phyloP scores from a whole-genome alignment of 306 rosid species.

The Ochetophila trinervis region DNA sequence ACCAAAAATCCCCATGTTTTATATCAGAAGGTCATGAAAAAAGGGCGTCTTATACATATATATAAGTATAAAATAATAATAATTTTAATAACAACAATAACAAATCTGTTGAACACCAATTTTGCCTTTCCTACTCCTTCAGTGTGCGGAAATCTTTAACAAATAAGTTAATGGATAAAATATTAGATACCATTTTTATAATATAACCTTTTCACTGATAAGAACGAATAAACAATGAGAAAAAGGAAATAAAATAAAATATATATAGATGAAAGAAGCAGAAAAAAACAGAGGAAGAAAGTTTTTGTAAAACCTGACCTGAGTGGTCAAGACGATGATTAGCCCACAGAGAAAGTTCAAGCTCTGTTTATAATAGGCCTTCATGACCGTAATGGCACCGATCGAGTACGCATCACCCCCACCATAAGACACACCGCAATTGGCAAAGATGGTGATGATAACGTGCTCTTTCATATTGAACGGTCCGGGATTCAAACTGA shows the following conservation, averaged over 20 bases:
- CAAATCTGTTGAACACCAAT: too few relatives aligned
- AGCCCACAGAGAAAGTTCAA: conserved; percentile 64
- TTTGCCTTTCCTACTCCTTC: neutral
- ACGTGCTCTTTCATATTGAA: conserved; percentile 97
- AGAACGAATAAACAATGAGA: neutral
- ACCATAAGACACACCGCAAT: conserved; percentile 79
- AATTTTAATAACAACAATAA: too few relatives aligned
- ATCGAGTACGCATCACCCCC: conserved; percentile 98
- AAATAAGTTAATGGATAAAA: neutral
- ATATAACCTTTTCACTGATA: too few relatives aligned
- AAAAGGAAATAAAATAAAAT: neutral
- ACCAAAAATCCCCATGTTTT: neutral
- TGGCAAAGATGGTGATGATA: conserved; percentile 86
- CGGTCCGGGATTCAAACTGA: conserved; percentile 75
- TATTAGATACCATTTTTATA: neutral
- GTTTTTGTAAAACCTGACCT: conserved; percentile 38
- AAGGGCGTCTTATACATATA: neutral
- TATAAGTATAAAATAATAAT: neutral
- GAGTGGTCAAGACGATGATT: conserved; percentile 77
- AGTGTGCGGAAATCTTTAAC: neutral
- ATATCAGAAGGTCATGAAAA: neutral
- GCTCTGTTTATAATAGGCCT: conserved; percentile 74
- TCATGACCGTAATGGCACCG: conserved; percentile 96
- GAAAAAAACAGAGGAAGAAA: neutral
- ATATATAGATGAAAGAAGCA: neutral